Conservation (phyloP, 225 moss, liverwort and hornwort species). For the Marchantia polymorpha region DNA sequence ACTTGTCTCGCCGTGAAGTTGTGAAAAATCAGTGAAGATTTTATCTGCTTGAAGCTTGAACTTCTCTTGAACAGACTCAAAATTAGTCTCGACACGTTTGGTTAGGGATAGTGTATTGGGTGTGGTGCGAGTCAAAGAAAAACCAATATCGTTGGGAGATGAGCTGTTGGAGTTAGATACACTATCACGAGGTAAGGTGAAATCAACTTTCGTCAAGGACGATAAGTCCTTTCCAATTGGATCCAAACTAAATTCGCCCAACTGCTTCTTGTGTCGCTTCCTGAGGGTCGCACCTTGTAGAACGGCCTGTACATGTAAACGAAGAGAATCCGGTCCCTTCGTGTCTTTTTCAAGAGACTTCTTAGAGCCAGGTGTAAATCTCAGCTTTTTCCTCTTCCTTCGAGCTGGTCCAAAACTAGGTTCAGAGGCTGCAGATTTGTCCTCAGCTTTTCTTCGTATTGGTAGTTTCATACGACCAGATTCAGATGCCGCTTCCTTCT, state of each 20-base stretch:
- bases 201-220: not conserved
- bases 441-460: constrained; percentile 35
- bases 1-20: constrained; percentile 69
- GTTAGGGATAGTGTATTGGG: not conserved
- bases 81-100: not conserved
- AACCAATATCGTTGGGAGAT: constrained; percentile 32
- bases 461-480: constrained; percentile 36
- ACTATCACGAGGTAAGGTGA: not conserved
- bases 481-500: constrained; percentile 41
- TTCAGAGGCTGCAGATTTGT: constrained; percentile 17
- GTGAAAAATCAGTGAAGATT: constrained; percentile 24
- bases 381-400: constrained; percentile 26
- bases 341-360: constrained; percentile 20
- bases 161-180: not conserved
- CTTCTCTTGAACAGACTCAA: constrained; percentile 15
- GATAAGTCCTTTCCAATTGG: constrained; percentile 31
- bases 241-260: constrained; percentile 4
- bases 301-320: constrained; percentile 40
- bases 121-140: constrained; percentile 19
- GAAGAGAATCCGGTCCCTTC: constrained; percentile 31
- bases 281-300: constrained; percentile 36
- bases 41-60: constrained; percentile 39
- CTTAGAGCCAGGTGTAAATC: constrained; percentile 14
- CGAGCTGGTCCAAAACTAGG: constrained; percentile 15
- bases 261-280: constrained; percentile 26